Evolutionary conservation across 2,329 filamentous ascomycete species (phyloP).

Genomic region (Onygenales sp.): DNA sequence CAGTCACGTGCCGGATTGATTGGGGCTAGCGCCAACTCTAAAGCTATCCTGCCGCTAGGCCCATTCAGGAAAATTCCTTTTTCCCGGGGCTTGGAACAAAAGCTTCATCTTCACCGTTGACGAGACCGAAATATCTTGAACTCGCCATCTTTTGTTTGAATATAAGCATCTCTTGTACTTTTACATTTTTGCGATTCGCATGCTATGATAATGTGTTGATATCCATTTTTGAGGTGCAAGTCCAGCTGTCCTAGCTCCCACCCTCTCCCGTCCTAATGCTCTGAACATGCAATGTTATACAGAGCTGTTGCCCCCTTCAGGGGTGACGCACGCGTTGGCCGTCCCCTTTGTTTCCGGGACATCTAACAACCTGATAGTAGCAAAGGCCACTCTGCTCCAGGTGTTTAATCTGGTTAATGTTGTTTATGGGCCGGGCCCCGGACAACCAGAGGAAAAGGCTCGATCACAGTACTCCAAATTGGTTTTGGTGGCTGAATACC

Average conservation of each 20-base stretch:
- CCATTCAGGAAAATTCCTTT: background rate
- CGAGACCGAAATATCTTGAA: background rate
- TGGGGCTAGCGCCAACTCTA: background rate
- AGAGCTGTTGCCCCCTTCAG: conserved; percentile 87
- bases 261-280: background rate
- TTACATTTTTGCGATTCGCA: background rate
- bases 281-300: conserved; percentile 87
- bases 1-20: background rate
- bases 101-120: background rate
- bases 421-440: conserved; percentile 33
- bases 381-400: conserved; percentile 86
- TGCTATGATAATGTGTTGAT: background rate
- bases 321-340: conserved; percentile 78
- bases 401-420: conserved; percentile 69
- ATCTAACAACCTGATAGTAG: conserved; percentile 78
- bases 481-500: conserved; percentile 74
- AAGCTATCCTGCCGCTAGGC: background rate
- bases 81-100: background rate
- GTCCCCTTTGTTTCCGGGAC: conserved; percentile 67
- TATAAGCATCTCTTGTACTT: background rate
- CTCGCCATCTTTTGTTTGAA: background rate
- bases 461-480: conserved; percentile 63
- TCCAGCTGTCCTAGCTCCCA: background rate
- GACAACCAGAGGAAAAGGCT: conserved; percentile 40
- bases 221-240: background rate